These are phyloP conservation scores for Withania somnifera DNA, from an alignment of 305 asterid species.

Conservation along the genomic window DNA sequence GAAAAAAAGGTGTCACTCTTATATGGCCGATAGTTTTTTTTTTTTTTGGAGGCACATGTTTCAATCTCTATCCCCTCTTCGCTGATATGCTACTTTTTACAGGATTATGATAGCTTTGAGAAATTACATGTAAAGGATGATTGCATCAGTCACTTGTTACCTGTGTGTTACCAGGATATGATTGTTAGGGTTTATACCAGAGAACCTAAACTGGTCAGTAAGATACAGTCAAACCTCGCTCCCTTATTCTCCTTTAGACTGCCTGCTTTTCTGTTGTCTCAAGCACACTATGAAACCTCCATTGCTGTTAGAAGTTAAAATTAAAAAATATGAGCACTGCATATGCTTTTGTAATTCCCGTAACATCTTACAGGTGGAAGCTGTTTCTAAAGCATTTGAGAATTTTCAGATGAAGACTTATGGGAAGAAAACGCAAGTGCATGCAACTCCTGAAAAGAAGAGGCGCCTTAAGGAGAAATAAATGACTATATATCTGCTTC, in stretches of 20 bases:
- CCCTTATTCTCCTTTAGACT: background rate
- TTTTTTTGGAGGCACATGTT: background rate
- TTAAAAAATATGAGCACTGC: background rate
- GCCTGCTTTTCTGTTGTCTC: background rate
- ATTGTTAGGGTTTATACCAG: slow-evolving; percentile 80
- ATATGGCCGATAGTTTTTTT: background rate
- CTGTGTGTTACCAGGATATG: slow-evolving; percentile 68
- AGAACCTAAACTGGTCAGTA: slow-evolving; percentile 56
- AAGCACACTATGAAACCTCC: background rate
- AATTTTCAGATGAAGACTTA: slow-evolving; percentile 64
- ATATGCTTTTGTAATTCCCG: background rate
- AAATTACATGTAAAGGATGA: slow-evolving; percentile 38
- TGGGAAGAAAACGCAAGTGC: slow-evolving; percentile 74
- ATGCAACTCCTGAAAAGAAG: slow-evolving; percentile 73
- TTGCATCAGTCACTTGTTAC: slow-evolving; percentile 72
- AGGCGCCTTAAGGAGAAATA: slow-evolving; percentile 6
- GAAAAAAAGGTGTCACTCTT: background rate
- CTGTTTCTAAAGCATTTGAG: slow-evolving; percentile 71
- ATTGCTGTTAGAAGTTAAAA: background rate
- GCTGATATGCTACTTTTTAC: background rate
- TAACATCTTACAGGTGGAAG: slow-evolving; percentile 42
- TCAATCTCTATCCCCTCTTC: background rate
- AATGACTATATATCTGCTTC: background rate
- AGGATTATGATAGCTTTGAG: slow-evolving; percentile 59
- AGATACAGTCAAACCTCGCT: background rate